These are phyloP conservation scores for Beauveria sp. DNA, from an alignment of 2,329 filamentous ascomycete genomes.

Conservation along the genomic window DNA sequence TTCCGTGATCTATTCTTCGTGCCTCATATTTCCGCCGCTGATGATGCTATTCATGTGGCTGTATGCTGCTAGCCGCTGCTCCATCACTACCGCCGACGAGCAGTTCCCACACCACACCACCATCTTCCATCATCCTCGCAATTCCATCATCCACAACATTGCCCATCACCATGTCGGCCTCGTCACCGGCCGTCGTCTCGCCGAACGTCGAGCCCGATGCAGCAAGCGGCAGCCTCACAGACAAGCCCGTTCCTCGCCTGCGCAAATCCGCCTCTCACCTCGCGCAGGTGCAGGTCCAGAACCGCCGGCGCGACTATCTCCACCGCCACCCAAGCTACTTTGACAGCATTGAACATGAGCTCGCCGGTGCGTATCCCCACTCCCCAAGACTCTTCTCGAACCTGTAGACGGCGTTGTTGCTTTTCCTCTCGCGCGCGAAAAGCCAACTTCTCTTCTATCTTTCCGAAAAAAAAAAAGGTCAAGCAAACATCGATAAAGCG, in stretches of 20 bases:
- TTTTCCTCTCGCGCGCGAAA: neutral
- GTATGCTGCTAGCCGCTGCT: neutral
- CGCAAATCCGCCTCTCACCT: conserved; percentile 33
- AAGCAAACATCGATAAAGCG: neutral
- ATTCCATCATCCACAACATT: too few relatives aligned
- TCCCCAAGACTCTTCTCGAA: neutral
- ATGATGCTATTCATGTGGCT: too few relatives aligned
- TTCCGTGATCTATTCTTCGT: too few relatives aligned
- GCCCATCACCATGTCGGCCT: neutral
- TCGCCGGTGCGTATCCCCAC: conserved; percentile 36
- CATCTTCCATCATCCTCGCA: neutral
- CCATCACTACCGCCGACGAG: neutral
- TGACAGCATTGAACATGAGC: conserved; percentile 44
- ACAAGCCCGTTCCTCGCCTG: conserved; percentile 37
- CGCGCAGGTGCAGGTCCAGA: conserved; percentile 55
- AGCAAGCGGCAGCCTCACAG: conserved; percentile 4
- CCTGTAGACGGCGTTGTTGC: neutral
- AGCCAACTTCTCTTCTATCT: too few relatives aligned
- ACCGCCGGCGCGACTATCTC: conserved; percentile 71
- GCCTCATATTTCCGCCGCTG: too few relatives aligned
- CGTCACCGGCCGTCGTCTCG: neutral
- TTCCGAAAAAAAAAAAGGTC: neutral
- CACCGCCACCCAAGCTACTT: conserved; percentile 68
- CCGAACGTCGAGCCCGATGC: neutral
- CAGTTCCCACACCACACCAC: neutral